phyloP scores from a whole-genome alignment of 108 stramenopile species.

The Halocafeteria seosinensis region DNA sequence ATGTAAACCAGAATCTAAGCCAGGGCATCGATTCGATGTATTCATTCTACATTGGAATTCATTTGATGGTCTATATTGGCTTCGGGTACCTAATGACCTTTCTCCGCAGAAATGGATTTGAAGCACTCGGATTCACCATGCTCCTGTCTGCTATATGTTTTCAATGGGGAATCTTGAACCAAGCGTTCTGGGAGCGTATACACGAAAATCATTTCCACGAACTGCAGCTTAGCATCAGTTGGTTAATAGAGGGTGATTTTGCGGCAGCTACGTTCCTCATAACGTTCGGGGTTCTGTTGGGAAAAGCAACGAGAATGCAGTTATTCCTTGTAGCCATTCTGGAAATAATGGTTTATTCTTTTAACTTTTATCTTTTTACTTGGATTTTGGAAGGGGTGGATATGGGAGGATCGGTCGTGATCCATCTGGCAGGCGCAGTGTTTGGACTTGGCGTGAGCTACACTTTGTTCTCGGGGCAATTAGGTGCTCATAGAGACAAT shows the following conservation, averaged over 20 bases:
- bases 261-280: slow-evolving; percentile 34
- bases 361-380: no score
- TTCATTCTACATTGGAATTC: no score
- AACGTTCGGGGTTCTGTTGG: slow-evolving; percentile 38
- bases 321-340: slow-evolving; percentile 22
- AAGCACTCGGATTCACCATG: no score
- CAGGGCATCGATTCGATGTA: no score
- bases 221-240: slow-evolving; percentile 5
- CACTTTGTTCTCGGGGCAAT: slow-evolving; percentile 9
- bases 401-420: slow-evolving; percentile 31
- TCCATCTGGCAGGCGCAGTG: slow-evolving; percentile 45
- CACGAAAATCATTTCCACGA: slow-evolving; percentile 7
- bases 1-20: no score
- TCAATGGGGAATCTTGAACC: slow-evolving; percentile 24
- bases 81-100: slow-evolving; percentile 47
- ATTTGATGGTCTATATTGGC: slow-evolving; percentile 36
- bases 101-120: no score
- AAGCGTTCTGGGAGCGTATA: slow-evolving; percentile 9
- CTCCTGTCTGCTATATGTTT: no score
- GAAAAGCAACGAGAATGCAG: slow-evolving; percentile 13
- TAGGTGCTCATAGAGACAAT: neutral
- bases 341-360: slow-evolving; percentile 20
- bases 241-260: slow-evolving; percentile 33
- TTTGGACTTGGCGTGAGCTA: slow-evolving; percentile 35
- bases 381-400: no score